Conservation (phyloP, 805 yeast species). For the Kregervanrija pseudodelftensis region DNA sequence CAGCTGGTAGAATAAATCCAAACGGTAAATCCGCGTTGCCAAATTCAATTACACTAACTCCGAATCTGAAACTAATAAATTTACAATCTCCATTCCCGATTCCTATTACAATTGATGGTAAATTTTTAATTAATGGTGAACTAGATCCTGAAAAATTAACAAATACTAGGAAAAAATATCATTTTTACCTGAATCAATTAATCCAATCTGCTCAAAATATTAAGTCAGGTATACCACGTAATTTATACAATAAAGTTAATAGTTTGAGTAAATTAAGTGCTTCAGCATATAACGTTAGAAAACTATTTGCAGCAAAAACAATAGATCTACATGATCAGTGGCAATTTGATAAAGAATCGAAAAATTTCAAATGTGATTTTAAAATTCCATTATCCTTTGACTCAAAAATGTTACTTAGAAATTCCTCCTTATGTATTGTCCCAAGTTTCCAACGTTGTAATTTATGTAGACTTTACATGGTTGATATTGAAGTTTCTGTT, state of each 20-base stretch:
- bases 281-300: conserved; percentile 2
- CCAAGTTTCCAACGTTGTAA: conserved; percentile 14
- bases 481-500: conserved; percentile 7
- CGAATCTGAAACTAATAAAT: conserved; percentile 11
- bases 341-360: conserved; percentile 4
- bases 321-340: conserved; percentile 7
- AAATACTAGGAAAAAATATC: conserved; percentile 7
- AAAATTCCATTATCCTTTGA: conserved; percentile 5
- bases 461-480: conserved; percentile 9
- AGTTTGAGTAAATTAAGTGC: conserved; percentile 5
- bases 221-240: conserved; percentile 10
- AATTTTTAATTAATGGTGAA: conserved; percentile 7
- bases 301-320: conserved; percentile 7
- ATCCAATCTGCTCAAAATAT: conserved; percentile 5
- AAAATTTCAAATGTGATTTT: conserved; percentile 6
- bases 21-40: conserved; percentile 8
- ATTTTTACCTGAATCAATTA: conserved; percentile 7
- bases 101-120: conserved; percentile 16
- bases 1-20: not conserved
- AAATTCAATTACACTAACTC: conserved; percentile 6
- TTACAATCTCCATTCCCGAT: conserved; percentile 14
- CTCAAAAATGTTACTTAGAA: conserved; percentile 1
- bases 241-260: conserved; percentile 5
- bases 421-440: conserved; percentile 4
- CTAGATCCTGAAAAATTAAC: conserved; percentile 2